Evolutionary conservation across 2,329 filamentous ascomycete species (phyloP).

Genomic region (Thelonectria olida): DNA sequence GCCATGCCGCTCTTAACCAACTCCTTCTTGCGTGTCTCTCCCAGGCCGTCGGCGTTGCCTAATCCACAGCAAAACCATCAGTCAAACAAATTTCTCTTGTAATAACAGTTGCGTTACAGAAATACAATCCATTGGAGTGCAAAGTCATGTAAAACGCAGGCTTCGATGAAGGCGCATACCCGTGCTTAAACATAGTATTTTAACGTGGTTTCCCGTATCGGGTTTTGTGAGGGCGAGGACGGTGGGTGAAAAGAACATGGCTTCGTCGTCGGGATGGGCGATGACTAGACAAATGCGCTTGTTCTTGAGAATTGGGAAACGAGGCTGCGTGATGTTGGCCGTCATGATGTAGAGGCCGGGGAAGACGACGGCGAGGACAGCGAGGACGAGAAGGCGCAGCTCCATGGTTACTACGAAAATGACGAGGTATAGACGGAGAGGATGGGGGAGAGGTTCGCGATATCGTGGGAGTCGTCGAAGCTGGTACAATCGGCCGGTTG

Average conservation of each 20-base stretch:
- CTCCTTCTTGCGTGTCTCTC: constrained; percentile 83
- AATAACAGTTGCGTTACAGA: too few relatives aligned
- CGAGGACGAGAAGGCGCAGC: constrained; percentile 33
- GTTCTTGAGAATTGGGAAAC: constrained; percentile 75
- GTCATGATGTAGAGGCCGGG: constrained; percentile 64
- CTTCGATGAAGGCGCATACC: constrained; percentile 56
- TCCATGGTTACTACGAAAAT: constrained; percentile 30
- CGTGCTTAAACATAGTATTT: constrained; percentile 91
- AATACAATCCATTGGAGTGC: background rate
- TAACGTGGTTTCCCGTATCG: constrained; percentile 85
- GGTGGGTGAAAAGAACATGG: constrained; percentile 98
- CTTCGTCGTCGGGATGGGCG: constrained; percentile 97
- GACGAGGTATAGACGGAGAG: background rate
- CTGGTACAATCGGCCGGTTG: background rate
- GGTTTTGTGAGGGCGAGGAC: constrained; percentile 85
- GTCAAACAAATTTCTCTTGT: constrained; percentile 13
- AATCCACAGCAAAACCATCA: constrained; percentile 28
- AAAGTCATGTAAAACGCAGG: background rate
- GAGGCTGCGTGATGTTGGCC: constrained; percentile 54
- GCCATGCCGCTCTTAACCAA: constrained; percentile 80
- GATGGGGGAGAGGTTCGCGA: background rate
- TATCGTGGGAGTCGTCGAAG: constrained; percentile 1
- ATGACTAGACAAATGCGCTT: constrained; percentile 94
- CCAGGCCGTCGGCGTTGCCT: constrained; percentile 89
- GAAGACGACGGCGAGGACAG: constrained; percentile 47